Evolutionary conservation across 2,329 filamentous ascomycete genomes (phyloP).

Genomic region (Cephalotrichum gorgonifer): DNA sequence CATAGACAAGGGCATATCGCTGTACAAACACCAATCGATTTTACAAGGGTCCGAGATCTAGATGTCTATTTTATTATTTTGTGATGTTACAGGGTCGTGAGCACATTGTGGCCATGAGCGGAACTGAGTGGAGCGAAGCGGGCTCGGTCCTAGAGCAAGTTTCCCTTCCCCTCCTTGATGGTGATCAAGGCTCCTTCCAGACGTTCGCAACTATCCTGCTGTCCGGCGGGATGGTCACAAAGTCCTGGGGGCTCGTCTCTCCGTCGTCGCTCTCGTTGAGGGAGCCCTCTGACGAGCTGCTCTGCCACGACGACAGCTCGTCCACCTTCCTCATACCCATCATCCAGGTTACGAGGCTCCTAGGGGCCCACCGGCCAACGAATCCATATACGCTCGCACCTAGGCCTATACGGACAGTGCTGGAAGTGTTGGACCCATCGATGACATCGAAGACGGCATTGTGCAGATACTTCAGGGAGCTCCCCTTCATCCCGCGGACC

Average conservation of each 20-base stretch:
- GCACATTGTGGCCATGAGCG: background rate
- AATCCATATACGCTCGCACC: slow-evolving; percentile 78
- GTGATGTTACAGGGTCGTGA: background rate
- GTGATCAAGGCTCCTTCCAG: slow-evolving; percentile 22
- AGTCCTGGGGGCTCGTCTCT: slow-evolving; percentile 30
- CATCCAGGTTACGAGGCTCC: slow-evolving; percentile 80
- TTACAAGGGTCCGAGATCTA: background rate
- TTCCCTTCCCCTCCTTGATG: background rate
- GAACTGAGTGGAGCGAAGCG: background rate
- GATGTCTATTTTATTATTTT: background rate
- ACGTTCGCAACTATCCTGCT: slow-evolving; percentile 18
- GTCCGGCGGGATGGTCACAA: slow-evolving; percentile 36
- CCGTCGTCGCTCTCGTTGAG: slow-evolving; percentile 24
- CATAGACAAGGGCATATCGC: background rate
- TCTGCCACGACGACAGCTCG: slow-evolving; percentile 44
- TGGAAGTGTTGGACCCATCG: slow-evolving; percentile 48
- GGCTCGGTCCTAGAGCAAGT: background rate
- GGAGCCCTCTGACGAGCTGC: slow-evolving; percentile 24
- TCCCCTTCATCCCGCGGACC: slow-evolving; percentile 54
- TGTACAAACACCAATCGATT: background rate
- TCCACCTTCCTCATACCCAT: slow-evolving; percentile 64
- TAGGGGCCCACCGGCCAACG: slow-evolving; percentile 71
- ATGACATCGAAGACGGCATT: slow-evolving; percentile 86
- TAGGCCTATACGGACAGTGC: slow-evolving; percentile 69
- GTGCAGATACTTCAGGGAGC: slow-evolving; percentile 68